Percentiles rank a stretch among this genome's conserved stretches.
Evolutionary conservation across 331 rosid genomes (phyloP).

Genomic region (Dryas integrifolia): DNA sequence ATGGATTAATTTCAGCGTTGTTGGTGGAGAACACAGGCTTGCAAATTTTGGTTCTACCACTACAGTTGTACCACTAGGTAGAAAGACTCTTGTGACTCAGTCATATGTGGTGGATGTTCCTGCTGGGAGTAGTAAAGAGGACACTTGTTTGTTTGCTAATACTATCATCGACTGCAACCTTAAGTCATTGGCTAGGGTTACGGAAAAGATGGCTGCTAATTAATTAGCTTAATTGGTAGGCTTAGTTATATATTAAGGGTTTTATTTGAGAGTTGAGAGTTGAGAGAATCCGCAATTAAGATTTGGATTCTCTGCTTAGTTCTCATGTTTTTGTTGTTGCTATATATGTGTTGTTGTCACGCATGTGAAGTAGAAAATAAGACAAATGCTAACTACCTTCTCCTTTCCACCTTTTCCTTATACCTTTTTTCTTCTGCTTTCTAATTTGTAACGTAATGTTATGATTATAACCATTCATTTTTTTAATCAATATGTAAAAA

Average conservation of each 20-base stretch:
- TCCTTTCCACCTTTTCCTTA: no score
- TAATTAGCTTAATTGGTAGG: background rate
- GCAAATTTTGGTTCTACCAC: slow-evolving; percentile 53
- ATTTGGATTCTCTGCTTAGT: background rate
- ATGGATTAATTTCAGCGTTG: slow-evolving; percentile 48
- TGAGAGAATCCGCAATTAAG: background rate
- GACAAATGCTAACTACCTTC: no score
- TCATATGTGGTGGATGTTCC: slow-evolving; percentile 72
- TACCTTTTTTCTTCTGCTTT: no score
- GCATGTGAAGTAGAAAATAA: no score
- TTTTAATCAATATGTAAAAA: no score
- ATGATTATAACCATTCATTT: no score
- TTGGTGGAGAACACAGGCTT: slow-evolving; percentile 67
- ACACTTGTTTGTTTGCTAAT: slow-evolving; percentile 51
- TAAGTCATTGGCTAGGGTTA: slow-evolving; percentile 45
- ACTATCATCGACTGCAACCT: slow-evolving; percentile 61
- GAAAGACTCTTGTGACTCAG: slow-evolving; percentile 49
- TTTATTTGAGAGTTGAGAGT: background rate
- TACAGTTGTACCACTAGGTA: slow-evolving; percentile 10
- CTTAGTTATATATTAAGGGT: background rate
- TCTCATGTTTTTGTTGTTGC: background rate
- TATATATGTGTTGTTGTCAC: no score
- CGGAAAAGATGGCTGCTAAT: slow-evolving; percentile 29
- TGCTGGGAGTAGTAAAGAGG: slow-evolving; percentile 47
- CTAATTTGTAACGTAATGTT: no score